Conservation (phyloP, 139 green algal genomes). For the Coccomyxa sp. region DNA sequence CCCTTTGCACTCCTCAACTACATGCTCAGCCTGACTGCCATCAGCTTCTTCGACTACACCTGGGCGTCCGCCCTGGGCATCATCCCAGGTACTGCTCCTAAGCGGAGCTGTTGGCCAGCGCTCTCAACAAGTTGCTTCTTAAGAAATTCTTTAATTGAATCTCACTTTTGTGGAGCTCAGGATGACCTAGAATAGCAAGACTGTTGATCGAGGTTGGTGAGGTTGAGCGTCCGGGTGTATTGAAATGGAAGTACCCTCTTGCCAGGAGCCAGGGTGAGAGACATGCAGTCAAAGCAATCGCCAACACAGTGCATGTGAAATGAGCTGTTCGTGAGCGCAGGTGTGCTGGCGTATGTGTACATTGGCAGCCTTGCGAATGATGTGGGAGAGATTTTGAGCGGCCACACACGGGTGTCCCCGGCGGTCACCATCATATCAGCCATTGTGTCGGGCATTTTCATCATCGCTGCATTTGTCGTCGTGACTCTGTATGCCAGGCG, state of each 20-base stretch:
- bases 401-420: not conserved
- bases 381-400: not conserved
- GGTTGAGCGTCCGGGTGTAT: not conserved
- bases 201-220: not conserved
- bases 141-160: too few species aligned
- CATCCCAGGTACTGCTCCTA: conserved; percentile 49
- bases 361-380: not conserved
- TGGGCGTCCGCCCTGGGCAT: conserved; percentile 72
- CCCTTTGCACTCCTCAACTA: conserved; percentile 80
- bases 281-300: too few species aligned
- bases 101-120: not conserved
- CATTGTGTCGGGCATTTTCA: not conserved
- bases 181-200: not conserved
- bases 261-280: too few species aligned
- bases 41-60: conserved; percentile 56
- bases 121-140: too few species aligned
- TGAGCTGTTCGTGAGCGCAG: not conserved
- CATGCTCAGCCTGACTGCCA: conserved; percentile 45
- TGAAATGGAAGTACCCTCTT: not conserved
- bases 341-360: not conserved
- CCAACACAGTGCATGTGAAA: not conserved
- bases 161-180: too few species aligned
- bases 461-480: not conserved
- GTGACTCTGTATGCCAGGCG: not conserved
- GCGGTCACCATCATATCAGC: not conserved